These are phyloP conservation scores for Daedaleopsis nitida DNA, from an alignment of 768 basidiomycete species.

Conservation along the genomic window DNA sequence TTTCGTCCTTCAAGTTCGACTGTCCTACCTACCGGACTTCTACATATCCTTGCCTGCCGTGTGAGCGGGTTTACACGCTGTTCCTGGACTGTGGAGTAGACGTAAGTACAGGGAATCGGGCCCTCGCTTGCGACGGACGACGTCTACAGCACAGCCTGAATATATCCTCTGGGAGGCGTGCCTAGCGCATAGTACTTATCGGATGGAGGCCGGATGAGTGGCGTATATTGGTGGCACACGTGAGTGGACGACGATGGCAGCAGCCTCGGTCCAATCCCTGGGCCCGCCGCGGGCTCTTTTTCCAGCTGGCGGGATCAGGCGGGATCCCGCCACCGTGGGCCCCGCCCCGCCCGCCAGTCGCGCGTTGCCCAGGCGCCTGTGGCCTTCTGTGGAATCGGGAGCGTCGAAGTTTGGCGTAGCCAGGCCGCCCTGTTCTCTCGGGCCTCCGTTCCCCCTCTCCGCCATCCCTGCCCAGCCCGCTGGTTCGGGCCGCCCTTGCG, in stretches of 20 bases:
- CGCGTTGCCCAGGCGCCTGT: not conserved
- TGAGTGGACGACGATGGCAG: not conserved
- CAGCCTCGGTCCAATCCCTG: not conserved
- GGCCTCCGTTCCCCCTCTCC: not conserved
- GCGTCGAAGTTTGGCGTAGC: not conserved
- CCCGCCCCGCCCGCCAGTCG: too few species aligned
- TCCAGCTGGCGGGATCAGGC: not conserved
- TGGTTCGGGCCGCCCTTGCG: not conserved
- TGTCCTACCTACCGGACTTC: too few species aligned
- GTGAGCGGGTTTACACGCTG: not conserved
- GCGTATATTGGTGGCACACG: not conserved
- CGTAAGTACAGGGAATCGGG: too few species aligned
- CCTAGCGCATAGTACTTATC: too few species aligned
- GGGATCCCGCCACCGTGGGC: not conserved
- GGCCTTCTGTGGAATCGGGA: not conserved
- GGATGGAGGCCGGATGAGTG: too few species aligned
- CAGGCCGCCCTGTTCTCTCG: too few species aligned
- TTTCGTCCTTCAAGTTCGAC: too few species aligned
- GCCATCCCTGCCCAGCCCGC: not conserved
- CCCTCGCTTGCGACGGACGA: too few species aligned
- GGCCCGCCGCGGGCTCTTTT: too few species aligned
- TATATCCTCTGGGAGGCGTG: not conserved
- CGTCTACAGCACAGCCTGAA: too few species aligned
- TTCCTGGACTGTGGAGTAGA: too few species aligned
- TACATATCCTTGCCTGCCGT: too few species aligned